These are phyloP conservation scores for Chytriomyces confervae DNA, from an alignment of 192 early-diverging fungal genomes.

Conservation along the genomic window DNA sequence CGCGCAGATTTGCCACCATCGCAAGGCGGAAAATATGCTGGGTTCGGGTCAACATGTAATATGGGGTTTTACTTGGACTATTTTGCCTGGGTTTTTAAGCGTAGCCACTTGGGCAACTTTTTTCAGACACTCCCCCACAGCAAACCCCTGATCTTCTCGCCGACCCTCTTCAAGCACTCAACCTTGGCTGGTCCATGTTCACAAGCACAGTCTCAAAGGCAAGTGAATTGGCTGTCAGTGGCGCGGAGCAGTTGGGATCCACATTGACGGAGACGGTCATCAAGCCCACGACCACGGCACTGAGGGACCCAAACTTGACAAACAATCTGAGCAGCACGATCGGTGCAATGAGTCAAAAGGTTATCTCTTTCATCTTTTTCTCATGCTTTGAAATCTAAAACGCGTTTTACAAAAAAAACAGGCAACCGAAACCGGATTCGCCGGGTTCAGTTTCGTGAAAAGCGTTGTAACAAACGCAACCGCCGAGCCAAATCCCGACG, in stretches of 20 bases:
- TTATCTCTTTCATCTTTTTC: constrained; percentile 4
- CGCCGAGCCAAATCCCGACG: constrained; percentile 4
- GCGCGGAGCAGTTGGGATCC: constrained; percentile 49
- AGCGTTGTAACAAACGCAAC: constrained; percentile 39
- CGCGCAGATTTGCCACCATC: constrained; percentile 54
- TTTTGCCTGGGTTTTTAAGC: too few relatives aligned
- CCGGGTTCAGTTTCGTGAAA: constrained; percentile 43
- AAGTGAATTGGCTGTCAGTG: constrained; percentile 45
- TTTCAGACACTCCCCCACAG: neutral
- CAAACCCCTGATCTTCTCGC: constrained; percentile 29
- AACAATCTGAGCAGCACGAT: constrained; percentile 50
- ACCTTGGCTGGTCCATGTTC: constrained; percentile 56
- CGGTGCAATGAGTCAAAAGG: constrained; percentile 37
- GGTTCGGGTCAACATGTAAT: constrained; percentile 52
- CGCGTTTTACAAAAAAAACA: neutral
- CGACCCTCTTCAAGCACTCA: constrained; percentile 50
- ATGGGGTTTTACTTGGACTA: neutral
- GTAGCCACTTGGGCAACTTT: too few relatives aligned
- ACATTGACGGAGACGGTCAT: constrained; percentile 53
- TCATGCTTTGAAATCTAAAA: neutral
- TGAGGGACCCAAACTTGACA: constrained; percentile 55
- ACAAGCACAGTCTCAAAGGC: constrained; percentile 45
- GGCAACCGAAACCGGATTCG: constrained; percentile 44
- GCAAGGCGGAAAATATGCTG: constrained; percentile 60
- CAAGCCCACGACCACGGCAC: constrained; percentile 52